A percentile compares a stretch with the other conserved stretches of the same genome.
phyloP scores from a whole-genome alignment of 2,329 filamentous ascomycete species.

The Paraphoma chrysanthemicola region DNA sequence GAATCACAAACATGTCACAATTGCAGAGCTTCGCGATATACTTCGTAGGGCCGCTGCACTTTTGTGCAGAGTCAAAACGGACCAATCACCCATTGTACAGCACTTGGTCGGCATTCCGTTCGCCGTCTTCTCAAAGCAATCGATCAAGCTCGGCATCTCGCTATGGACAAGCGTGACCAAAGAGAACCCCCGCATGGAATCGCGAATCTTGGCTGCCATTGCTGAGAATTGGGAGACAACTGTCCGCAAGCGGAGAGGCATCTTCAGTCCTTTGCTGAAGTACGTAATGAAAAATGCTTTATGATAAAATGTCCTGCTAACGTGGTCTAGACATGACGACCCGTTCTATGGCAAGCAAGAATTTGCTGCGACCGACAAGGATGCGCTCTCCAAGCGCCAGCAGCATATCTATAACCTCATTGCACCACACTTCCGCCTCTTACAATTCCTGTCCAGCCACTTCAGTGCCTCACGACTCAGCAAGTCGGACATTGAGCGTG shows the following conservation, averaged over 20 bases:
- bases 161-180: constrained; percentile 97
- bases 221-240: constrained; percentile 90
- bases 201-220: constrained; percentile 84
- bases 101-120: constrained; percentile 94
- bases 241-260: constrained; percentile 76
- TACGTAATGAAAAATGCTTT: constrained; percentile 48
- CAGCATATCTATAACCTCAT: constrained; percentile 82
- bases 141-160: constrained; percentile 93
- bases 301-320: constrained; percentile 34
- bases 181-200: constrained; percentile 88
- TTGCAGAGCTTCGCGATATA: constrained; percentile 79
- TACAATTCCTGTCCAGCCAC: constrained; percentile 92
- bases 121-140: constrained; percentile 89
- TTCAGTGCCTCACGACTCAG: constrained; percentile 92
- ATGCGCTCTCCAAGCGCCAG: constrained; percentile 74
- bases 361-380: constrained; percentile 88
- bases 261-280: constrained; percentile 77
- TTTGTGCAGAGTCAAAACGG: constrained; percentile 77
- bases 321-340: constrained; percentile 66
- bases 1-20: constrained; percentile 71
- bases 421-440: constrained; percentile 81
- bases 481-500: constrained; percentile 78
- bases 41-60: constrained; percentile 85
- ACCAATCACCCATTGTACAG: constrained; percentile 80
- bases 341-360: constrained; percentile 92